phyloP scores from a whole-genome alignment of 805 yeast genomes.

The Starmerella bombi region DNA sequence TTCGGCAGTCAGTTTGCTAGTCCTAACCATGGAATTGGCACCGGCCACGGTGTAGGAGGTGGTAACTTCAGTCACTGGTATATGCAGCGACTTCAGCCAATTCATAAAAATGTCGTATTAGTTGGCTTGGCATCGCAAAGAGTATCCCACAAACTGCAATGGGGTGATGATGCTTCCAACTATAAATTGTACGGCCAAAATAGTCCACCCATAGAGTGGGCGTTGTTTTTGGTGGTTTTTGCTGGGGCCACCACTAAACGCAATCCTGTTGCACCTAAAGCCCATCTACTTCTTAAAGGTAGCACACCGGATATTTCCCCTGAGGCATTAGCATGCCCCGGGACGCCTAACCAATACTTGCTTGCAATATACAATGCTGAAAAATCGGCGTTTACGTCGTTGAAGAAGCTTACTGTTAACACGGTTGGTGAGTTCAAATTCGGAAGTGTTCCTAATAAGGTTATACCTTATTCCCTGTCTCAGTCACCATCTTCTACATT shows the following conservation, averaged over 20 bases:
- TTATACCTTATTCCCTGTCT: not conserved
- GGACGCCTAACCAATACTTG: not conserved
- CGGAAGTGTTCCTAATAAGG: not conserved
- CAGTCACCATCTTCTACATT: not conserved
- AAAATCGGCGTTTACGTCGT: not conserved
- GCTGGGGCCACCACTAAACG: constrained; percentile 12
- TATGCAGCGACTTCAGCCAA: not conserved
- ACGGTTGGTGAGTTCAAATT: constrained; percentile 5
- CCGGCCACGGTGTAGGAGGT: not conserved
- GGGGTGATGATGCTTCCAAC: constrained; percentile 1
- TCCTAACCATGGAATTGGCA: too few species aligned
- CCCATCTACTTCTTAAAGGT: constrained; percentile 5
- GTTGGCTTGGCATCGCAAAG: constrained; percentile 4
- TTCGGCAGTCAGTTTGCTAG: constrained; percentile 5
- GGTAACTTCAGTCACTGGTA: constrained; percentile 5
- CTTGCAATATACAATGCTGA: constrained; percentile 5
- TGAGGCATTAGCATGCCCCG: constrained; percentile 3
- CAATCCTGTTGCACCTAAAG: constrained; percentile 8
- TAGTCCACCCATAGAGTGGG: constrained; percentile 8
- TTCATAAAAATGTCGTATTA: constrained; percentile 5
- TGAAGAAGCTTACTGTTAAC: constrained; percentile 1
- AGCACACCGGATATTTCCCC: constrained; percentile 10
- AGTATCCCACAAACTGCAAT: not conserved
- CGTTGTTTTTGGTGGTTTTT: constrained; percentile 8
- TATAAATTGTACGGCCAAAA: not conserved